Conservation (phyloP, 2,329 filamentous ascomycete genomes). For the Ploettnerulaceae sp. region DNA sequence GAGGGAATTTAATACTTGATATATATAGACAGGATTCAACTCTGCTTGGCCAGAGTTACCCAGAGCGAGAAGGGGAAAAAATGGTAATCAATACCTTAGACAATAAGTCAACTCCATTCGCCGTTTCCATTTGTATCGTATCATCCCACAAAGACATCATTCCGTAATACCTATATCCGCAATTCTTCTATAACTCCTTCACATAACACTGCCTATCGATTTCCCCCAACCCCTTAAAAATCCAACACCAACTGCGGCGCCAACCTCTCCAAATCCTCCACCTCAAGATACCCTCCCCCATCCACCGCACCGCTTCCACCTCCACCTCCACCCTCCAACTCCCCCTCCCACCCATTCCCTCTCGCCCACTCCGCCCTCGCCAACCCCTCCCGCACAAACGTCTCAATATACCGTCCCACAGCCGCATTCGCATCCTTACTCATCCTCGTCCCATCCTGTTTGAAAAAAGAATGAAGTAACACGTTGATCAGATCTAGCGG, state of each 20-base stretch:
- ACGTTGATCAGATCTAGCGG: constrained; percentile 70
- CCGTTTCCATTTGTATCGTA: no score
- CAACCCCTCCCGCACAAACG: constrained; percentile 86
- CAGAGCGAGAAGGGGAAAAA: no score
- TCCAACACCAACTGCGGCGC: constrained; percentile 82
- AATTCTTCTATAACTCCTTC: neutral
- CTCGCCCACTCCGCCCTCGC: constrained; percentile 72
- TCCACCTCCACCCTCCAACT: constrained; percentile 36
- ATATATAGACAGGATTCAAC: no score
- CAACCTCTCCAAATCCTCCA: constrained; percentile 87
- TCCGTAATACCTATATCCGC: neutral
- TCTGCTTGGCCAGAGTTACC: no score
- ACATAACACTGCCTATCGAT: neutral
- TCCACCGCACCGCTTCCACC: constrained; percentile 29
- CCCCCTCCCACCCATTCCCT: constrained; percentile 38
- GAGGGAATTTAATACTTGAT: no score
- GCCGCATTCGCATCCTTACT: constrained; percentile 72
- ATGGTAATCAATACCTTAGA: no score
- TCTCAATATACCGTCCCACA: constrained; percentile 80
- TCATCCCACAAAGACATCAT: neutral
- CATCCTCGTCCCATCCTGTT: constrained; percentile 56
- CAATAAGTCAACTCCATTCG: no score
- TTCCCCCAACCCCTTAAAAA: constrained; percentile 48
- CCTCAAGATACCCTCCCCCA: constrained; percentile 62
- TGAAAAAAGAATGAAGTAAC: constrained; percentile 75